Base-by-base conservation (phyloP, 2,329 filamentous ascomycete species). In the Xylariaceae sp. region DNA sequence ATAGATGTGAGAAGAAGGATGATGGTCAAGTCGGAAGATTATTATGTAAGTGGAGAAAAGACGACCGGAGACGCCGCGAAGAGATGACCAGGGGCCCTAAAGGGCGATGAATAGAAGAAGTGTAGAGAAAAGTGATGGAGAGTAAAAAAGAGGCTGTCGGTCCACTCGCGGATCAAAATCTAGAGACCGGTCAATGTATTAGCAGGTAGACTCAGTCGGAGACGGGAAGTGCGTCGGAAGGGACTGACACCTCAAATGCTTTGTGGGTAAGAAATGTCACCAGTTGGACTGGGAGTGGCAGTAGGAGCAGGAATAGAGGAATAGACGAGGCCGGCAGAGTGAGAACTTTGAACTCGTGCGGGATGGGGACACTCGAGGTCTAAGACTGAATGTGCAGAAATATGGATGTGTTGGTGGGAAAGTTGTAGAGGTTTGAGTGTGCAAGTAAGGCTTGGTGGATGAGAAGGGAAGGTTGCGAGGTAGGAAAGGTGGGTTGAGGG, bases 41-140 rank as follows among this genome's bases (percentile, higher is more conserved):
- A 70, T 71, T 71, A 71, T 71, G 70, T 70, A 71, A 71, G 69
- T 72, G 70, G 70, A 66, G 69, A 69, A 57, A 58, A 52, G 55
- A 58, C 42, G 51, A 17, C 54, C 51, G 57, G 57, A 39, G 15
- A 50, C 55, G 52, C 49, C 55, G 51, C 58, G 37, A 48, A 57
- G 35, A 54, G 49, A 53, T 42, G 53, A 18, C 53, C 35, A 64
- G 55, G 8, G n/a, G 30, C 5, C 42, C 9, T 9, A 42, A 45
- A 11, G 10, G 42, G 3, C 11, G 10, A 45, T n/a, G n/a, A 45
- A 45, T 47, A 34, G 47, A 18, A 6, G 17, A 47, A 15, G 55
- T 42, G 17, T 30, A 30, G 23, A 30, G 23, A 30, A 30, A 30
- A 30, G 35, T 51, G 7, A 51, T 17, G 55, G 37, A 55, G 51